Base-by-base conservation (phyloP, 2,329 filamentous ascomycete species). In the Laburnicola sp. region DNA sequence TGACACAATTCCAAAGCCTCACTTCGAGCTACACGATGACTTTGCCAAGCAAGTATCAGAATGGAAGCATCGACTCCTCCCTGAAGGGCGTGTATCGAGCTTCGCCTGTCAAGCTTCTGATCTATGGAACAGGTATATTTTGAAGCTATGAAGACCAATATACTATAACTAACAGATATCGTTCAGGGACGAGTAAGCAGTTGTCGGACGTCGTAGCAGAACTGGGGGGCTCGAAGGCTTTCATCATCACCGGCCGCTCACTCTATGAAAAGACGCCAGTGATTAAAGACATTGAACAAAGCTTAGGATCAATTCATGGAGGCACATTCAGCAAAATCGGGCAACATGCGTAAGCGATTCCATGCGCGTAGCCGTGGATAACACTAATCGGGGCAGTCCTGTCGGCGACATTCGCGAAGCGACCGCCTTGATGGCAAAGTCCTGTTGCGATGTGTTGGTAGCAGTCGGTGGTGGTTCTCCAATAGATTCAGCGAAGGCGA, bases 221-320 rank as follows among this genome's bases (percentile, higher is more conserved):
- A 51, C 60, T 72, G 6, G 68, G 69, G 11, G 63, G 65, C 26
- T 67, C 79, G 4, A 82, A 81, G 68, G 81, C 80, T 1, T 83
- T 83, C 68, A 80, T 84, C 60, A 77, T 84, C 38, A 83, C 81
- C 1, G 80, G 80, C 23, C 72, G 67, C 36, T 82, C 80, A 0
- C 74, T 84, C 5, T 78, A 79, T 5, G 79, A 66, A 36, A 83
- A 82, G 58, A 83, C 81, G 0, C 70, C 74, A 0, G 70, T 84
- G 6, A 75, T 84, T 54, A 74, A 76, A 48, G 69, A 79, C 42
- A 74, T 83, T 11, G 80, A 83, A 66, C 56, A 72, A 8, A 66
- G 80, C 0, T 70, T 84, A 0, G 75, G 74, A 4, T 58, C 68
- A 28, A 69, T 68, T 37, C 79, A 82, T 59, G 80, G 79, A 2